Percentiles rank a stretch among this genome's conserved stretches.
Evolutionary conservation across 495 filamentous ascomycete genomes (phyloP).

Genomic region (Aeminium ludgeri): DNA sequence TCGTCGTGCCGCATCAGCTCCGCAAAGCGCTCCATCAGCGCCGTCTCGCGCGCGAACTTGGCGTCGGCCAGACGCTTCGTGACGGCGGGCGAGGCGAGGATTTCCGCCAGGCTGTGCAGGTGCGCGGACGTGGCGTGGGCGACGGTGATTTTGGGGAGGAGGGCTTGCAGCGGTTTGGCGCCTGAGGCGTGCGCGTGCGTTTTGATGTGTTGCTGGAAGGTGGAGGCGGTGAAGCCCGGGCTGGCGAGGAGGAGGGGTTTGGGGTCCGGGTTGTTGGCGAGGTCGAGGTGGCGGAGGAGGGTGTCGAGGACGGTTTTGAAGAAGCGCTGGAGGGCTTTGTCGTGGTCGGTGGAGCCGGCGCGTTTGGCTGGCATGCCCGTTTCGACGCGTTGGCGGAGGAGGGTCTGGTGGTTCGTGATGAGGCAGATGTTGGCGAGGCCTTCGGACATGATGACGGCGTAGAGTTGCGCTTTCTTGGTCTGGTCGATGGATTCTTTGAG

Average conservation of each 20-base stretch:
- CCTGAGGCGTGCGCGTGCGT: slow-evolving; percentile 47
- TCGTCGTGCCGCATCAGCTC: slow-evolving; percentile 69
- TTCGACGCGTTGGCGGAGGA: slow-evolving; percentile 77
- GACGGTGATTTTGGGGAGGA: slow-evolving; percentile 41
- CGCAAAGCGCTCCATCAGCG: slow-evolving; percentile 73
- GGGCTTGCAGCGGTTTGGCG: slow-evolving; percentile 31
- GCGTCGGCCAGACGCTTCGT: slow-evolving; percentile 60
- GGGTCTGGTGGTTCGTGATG: slow-evolving; percentile 78
- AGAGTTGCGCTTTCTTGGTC: slow-evolving; percentile 51
- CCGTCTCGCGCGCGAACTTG: slow-evolving; percentile 70
- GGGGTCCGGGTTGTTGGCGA: slow-evolving; percentile 28
- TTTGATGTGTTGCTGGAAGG: slow-evolving; percentile 68
- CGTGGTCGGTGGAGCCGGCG: slow-evolving; percentile 20
- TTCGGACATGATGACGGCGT: slow-evolving; percentile 88
- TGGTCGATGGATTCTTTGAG: slow-evolving; percentile 65
- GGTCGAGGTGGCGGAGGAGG: slow-evolving; percentile 62
- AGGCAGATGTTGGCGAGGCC: slow-evolving; percentile 85
- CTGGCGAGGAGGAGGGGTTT: slow-evolving; percentile 73
- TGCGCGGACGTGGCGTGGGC: slow-evolving; percentile 76
- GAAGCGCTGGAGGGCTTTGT: slow-evolving; percentile 63
- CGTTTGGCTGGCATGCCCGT: slow-evolving; percentile 62
- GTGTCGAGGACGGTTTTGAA: slow-evolving; percentile 62
- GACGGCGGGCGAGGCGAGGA: slow-evolving; percentile 64
- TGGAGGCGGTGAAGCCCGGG: slow-evolving; percentile 69
- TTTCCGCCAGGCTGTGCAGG: slow-evolving; percentile 69